These are phyloP conservation scores for Theobroma grandiflorum DNA, from an alignment of 441 rosid genomes.

Conservation along the genomic window DNA sequence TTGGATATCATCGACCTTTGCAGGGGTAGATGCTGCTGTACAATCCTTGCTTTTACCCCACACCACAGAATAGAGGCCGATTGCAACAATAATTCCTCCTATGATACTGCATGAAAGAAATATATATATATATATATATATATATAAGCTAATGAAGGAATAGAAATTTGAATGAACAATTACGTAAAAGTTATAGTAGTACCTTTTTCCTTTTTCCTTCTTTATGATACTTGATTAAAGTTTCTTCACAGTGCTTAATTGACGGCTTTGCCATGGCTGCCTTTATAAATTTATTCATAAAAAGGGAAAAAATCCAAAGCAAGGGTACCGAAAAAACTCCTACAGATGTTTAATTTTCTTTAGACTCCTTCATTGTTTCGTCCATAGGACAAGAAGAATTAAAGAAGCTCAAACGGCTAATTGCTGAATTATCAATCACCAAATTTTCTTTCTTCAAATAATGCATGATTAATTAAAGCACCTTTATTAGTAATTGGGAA, in stretches of 20 bases:
- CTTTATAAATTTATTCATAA: background rate
- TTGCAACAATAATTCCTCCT: conserved; percentile 67
- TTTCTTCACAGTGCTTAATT: conserved; percentile 5
- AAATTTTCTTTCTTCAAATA: background rate
- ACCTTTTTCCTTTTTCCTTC: conserved; percentile 1
- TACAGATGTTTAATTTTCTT: conserved; percentile 4
- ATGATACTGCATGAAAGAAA: conserved; percentile 42
- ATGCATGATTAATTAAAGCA: background rate
- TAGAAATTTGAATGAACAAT: background rate
- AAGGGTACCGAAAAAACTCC: background rate
- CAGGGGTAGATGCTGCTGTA: conserved; percentile 14
- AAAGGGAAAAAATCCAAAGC: background rate
- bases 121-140: too few relatives aligned
- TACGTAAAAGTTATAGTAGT: background rate
- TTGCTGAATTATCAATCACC: conserved; percentile 13
- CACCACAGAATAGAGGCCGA: conserved; percentile 61
- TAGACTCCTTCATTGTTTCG: background rate
- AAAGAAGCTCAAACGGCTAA: background rate
- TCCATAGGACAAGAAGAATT: background rate
- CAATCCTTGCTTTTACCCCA: conserved; percentile 79
- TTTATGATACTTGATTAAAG: background rate
- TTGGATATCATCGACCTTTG: conserved; percentile 32
- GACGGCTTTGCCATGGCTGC: conserved; percentile 5
- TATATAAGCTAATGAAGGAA: background rate
- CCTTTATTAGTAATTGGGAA: conserved; percentile 1